Base-by-base conservation (phyloP, 257 asterid species). In the Petunia axillaris region DNA sequence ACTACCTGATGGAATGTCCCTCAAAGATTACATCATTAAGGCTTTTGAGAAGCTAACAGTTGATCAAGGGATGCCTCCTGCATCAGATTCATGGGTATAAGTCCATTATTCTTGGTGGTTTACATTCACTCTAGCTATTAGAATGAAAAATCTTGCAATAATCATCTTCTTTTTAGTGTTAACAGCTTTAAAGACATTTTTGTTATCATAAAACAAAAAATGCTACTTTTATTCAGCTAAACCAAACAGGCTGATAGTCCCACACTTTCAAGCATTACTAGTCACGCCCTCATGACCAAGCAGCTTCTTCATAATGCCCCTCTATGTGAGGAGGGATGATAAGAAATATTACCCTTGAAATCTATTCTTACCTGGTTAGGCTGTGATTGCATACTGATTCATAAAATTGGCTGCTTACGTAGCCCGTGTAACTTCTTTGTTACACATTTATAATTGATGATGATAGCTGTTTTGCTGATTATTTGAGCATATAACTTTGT, bases 31-130 rank as follows among this genome's bases (percentile, higher is more conserved):
- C 83, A 80, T 90, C 63, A 52, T 86, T 76, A 90, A 87, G 89
- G 95, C 93, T 41, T 88, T 94, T 40, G 91, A 90, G 88, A 94
- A 92, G 77, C 98, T 96, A 16, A 86, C 97, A 0, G 96, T 96
- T 25, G 97, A 92, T 16, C 93, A 92, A 11, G 99, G 99, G 54
- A 88, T 96, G 93, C 99, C 99, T 79, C 98, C 99, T 15, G 92
- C 97, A 75, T 81, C 94, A 4, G 99, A 96, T 84, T 87, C 94
- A 78, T 96, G 98, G 98, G 98, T 96, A 88, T 63, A 43, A 68
- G 9, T 57, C 57, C 55, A 64, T n/a, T 38, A 16, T 35, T 25
- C 36, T 62, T 55, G 3, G 2, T 37, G 46, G 9, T 11, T 50
- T 11, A 7, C 38, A 36, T 14, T 54, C 25, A 6, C 44, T 25